A percentile compares a stretch with the other conserved stretches of the same genome.
These are phyloP conservation scores for Camelina sativa DNA, from an alignment of 345 rosid species.

Conservation along the genomic window DNA sequence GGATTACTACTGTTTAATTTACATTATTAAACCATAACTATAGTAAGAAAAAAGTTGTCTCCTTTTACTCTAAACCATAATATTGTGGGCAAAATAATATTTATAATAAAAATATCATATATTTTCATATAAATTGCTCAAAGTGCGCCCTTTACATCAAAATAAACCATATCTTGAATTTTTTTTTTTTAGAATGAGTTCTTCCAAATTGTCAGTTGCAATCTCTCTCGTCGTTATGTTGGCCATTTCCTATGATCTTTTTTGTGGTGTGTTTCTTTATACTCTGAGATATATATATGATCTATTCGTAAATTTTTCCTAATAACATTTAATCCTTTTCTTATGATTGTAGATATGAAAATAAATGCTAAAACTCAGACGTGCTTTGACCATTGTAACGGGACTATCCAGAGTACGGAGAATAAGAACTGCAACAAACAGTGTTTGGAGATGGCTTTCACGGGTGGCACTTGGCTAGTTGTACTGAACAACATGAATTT, in stretches of 20 bases:
- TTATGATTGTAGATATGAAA: conserved; percentile 7
- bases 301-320: background rate
- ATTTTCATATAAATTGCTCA: background rate
- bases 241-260: conserved; percentile 1
- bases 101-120: background rate
- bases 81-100: background rate
- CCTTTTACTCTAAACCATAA: background rate
- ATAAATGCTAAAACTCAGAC: conserved; percentile 3
- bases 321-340: background rate
- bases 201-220: background rate
- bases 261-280: conserved; percentile 13
- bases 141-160: background rate
- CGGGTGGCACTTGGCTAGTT: conserved; percentile 9
- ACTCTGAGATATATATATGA: background rate
- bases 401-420: background rate
- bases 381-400: conserved; percentile 3
- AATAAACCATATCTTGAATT: background rate
- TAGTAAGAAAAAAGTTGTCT: background rate
- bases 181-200: background rate
- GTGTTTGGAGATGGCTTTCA: conserved; percentile 21
- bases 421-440: conserved; percentile 2
- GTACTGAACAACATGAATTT: conserved; percentile 5
- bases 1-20: background rate
- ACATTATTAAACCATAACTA: background rate
- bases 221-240: background rate